These are phyloP conservation scores for Penicillium soppii DNA, from an alignment of 495 filamentous ascomycete species.

Conservation along the genomic window DNA sequence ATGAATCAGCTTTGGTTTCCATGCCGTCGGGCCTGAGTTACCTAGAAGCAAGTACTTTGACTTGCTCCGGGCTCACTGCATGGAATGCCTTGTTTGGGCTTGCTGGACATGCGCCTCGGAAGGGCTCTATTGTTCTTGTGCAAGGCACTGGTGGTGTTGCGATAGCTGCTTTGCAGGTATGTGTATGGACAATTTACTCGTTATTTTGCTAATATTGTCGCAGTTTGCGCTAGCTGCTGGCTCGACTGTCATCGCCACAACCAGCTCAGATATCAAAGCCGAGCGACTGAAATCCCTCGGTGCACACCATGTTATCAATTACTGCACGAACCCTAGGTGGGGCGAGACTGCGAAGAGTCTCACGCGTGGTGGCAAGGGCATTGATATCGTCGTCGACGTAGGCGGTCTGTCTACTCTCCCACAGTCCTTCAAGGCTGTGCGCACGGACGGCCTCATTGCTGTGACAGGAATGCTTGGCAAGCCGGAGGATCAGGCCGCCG, in stretches of 20 bases:
- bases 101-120: constrained; percentile 52
- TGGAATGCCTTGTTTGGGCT: constrained; percentile 75
- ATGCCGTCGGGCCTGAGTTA: constrained; percentile 55
- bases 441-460: constrained; percentile 41
- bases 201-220: constrained; percentile 18
- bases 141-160: constrained; percentile 73
- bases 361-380: constrained; percentile 48
- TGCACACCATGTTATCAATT: constrained; percentile 56
- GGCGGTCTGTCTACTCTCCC: constrained; percentile 43
- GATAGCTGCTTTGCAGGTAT: constrained; percentile 51
- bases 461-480: constrained; percentile 43
- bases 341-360: constrained; percentile 56
- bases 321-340: constrained; percentile 59
- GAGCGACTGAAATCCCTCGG: constrained; percentile 53
- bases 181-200: background rate
- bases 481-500: constrained; percentile 25
- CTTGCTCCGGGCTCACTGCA: constrained; percentile 65
- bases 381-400: constrained; percentile 59
- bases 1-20: constrained; percentile 7
- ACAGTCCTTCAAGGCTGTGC: constrained; percentile 33
- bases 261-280: constrained; percentile 60
- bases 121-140: constrained; percentile 54
- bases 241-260: constrained; percentile 69
- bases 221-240: constrained; percentile 73
- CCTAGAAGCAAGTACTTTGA: constrained; percentile 58